Evolutionary conservation across 495 filamentous ascomycete genomes (phyloP), one percentile per base, ranked within the genome.

Genomic region (Podospora conica): DNA sequence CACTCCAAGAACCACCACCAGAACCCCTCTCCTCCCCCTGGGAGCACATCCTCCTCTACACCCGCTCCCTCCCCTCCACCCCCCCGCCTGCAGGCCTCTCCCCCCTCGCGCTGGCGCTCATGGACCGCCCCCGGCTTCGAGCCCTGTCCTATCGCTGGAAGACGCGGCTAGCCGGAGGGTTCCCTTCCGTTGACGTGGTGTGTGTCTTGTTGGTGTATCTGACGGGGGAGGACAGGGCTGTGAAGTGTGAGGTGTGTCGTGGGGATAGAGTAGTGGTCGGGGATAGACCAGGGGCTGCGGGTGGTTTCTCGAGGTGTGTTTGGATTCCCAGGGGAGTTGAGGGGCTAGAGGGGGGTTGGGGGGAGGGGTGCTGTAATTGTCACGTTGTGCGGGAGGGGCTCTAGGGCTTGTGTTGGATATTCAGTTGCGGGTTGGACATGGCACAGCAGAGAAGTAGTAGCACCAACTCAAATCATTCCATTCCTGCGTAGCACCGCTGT

Each of bases 191-290:
- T 9, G 62, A 59, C 10, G 59, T 53, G 11, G 22, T 65, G 1
- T 66, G 57, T 15, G 66, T 58, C 0, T 20, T 68, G 29, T 22
- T 71, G 5, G 66, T 65, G 7, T 66, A 65, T 31, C 57, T 71
- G 9, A 57, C 21, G 6, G 64, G 69, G 1, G 25, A 24, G 11
- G 28, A 63, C 20, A 23, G 18, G 8, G 9, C 3, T 12, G 8
- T 27, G 1, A 53, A 53, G 10, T 67, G 68, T 29, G 21, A 7
- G 0, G 22, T 33, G 20, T 70, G 68, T 29, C 40, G 11, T 21
- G 21, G 15, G 2, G 4, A 20, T 22, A 12, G 58, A 20, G 5
- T n/a, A n/a, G 0, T 27, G 9, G 15, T 8, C 58, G 18, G 58
- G 58, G 12, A 59, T 31, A 18, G 29, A 24, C n/a, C 1, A 24